phyloP scores from a whole-genome alignment of 2,329 filamentous ascomycete genomes.

The Aspergillus viridinutans region DNA sequence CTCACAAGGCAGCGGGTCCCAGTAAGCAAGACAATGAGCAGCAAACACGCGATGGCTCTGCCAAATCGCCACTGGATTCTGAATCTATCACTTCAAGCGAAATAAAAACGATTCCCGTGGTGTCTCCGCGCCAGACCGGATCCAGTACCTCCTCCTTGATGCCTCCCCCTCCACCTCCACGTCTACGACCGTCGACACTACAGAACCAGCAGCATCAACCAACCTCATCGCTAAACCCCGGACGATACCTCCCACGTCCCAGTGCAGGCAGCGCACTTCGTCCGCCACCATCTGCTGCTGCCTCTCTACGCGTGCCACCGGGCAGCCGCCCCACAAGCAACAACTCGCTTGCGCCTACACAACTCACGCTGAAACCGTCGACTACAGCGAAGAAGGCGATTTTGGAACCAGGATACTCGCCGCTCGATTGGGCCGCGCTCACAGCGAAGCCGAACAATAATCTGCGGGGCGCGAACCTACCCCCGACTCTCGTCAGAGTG shows the following conservation, averaged over 20 bases:
- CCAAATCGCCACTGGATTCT: conserved; percentile 4
- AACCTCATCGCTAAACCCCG: conserved; percentile 6
- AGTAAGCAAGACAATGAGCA: conserved; percentile 1
- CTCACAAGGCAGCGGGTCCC: conserved; percentile 6
- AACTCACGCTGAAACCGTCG: conserved; percentile 43
- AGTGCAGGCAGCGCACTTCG: conserved; percentile 28
- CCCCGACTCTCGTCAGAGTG: conserved; percentile 62
- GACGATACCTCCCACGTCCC: conserved; percentile 27
- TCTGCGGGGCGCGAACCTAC: conserved; percentile 55
- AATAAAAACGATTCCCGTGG: conserved; percentile 8
- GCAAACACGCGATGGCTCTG: conserved; percentile 9
- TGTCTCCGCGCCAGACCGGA: conserved; percentile 5
- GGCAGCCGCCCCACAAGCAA: conserved; percentile 40
- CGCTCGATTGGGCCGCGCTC: conserved; percentile 90
- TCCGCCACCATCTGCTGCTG: conserved; percentile 43
- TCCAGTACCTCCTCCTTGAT: conserved; percentile 26
- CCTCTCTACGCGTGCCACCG: conserved; percentile 38
- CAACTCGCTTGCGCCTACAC: conserved; percentile 39
- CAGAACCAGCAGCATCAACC: conserved; percentile 16
- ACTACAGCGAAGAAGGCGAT: conserved; percentile 43
- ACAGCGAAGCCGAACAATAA: conserved; percentile 59
- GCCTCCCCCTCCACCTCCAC: conserved; percentile 33
- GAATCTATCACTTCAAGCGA: conserved; percentile 2
- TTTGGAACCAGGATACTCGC: conserved; percentile 85
- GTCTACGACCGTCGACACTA: conserved; percentile 21